A percentile compares a stretch with the other conserved stretches of the same genome.
These are phyloP conservation scores for Rhodotorula sp. DNA, from an alignment of 1,284 basidiomycete species.

Conservation along the genomic window DNA sequence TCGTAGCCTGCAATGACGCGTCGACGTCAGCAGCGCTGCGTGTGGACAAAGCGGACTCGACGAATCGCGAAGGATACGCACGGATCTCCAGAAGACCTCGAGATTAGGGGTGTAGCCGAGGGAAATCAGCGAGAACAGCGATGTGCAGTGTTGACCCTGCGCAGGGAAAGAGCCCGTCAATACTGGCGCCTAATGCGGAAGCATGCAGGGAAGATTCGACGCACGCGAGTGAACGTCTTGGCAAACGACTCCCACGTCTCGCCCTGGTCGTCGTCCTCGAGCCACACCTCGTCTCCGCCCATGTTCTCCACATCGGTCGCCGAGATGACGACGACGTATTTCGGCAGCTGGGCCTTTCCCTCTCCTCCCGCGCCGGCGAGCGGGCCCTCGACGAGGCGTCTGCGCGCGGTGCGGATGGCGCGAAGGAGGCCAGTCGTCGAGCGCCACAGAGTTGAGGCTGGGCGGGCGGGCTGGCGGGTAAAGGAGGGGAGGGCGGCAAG, in stretches of 20 bases:
- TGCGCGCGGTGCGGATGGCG: conserved; percentile 34
- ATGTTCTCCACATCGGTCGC: conserved; percentile 35
- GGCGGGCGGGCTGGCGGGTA: conserved; percentile 30
- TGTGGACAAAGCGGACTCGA: too few species aligned
- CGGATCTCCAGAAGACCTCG: conserved; percentile 37
- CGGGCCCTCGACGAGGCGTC: conserved; percentile 27
- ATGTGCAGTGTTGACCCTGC: conserved; percentile 36
- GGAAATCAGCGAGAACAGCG: conserved; percentile 38
- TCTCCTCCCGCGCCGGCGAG: conserved; percentile 30
- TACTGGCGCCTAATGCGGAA: too few species aligned
- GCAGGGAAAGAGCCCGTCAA: not conserved
- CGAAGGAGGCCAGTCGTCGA: conserved; percentile 32
- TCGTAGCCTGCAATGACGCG: conserved; percentile 11
- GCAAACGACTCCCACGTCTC: conserved; percentile 35
- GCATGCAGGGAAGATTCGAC: not conserved
- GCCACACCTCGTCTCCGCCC: conserved; percentile 34
- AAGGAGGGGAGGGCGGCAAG: conserved; percentile 32
- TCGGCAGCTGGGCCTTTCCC: conserved; percentile 31
- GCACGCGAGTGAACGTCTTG: conserved; percentile 34
- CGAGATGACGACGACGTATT: conserved; percentile 39
- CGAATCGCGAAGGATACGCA: not conserved
- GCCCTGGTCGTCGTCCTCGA: conserved; percentile 31
- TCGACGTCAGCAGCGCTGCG: not conserved
- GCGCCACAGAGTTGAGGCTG: conserved; percentile 35
- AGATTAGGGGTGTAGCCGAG: conserved; percentile 38